Percentiles rank a stretch among this genome's conserved stretches.
Evolutionary conservation across 2,329 filamentous ascomycete species (phyloP).

Genomic region (Botrytis medusae): DNA sequence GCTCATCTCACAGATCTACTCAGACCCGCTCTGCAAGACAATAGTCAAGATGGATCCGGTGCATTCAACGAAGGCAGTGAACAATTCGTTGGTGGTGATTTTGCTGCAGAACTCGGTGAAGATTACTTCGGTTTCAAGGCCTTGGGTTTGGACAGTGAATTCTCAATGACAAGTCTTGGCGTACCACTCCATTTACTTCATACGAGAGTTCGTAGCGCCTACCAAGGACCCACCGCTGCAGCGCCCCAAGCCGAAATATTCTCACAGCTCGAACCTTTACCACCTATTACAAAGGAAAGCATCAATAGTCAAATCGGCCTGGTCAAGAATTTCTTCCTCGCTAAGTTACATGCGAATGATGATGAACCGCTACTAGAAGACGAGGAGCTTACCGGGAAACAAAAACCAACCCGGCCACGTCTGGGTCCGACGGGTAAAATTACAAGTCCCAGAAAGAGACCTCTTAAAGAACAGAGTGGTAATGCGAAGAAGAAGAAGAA

Average conservation of each 20-base stretch:
- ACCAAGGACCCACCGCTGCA: slow-evolving; percentile 66
- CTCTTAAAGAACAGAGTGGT: slow-evolving; percentile 77
- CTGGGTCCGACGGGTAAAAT: slow-evolving; percentile 80
- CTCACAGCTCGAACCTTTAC: slow-evolving; percentile 65
- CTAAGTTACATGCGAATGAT: slow-evolving; percentile 80
- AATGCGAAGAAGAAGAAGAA: slow-evolving; percentile 89
- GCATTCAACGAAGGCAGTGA: slow-evolving; percentile 97
- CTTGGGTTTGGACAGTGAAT: slow-evolving; percentile 85
- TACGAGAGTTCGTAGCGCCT: slow-evolving; percentile 81
- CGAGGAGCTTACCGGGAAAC: slow-evolving; percentile 90
- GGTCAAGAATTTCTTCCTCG: slow-evolving; percentile 86
- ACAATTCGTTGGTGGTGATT: slow-evolving; percentile 94
- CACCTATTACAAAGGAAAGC: slow-evolving; percentile 76
- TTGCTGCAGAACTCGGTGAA: slow-evolving; percentile 95
- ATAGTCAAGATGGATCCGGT: slow-evolving; percentile 77
- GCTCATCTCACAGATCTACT: slow-evolving; percentile 88
- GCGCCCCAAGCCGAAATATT: slow-evolving; percentile 56
- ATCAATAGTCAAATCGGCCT: slow-evolving; percentile 81
- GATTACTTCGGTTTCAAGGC: slow-evolving; percentile 99
- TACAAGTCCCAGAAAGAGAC: slow-evolving; percentile 77
- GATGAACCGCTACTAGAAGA: slow-evolving; percentile 87
- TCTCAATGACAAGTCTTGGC: slow-evolving; percentile 82
- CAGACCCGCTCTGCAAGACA: slow-evolving; percentile 81
- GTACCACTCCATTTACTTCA: slow-evolving; percentile 94
- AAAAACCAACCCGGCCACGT: slow-evolving; percentile 63